Evolutionary conservation across 176 grass and related monocot genomes (phyloP), one percentile per base, ranked within the genome.

Genomic region (Eremochloa ophiuroides): DNA sequence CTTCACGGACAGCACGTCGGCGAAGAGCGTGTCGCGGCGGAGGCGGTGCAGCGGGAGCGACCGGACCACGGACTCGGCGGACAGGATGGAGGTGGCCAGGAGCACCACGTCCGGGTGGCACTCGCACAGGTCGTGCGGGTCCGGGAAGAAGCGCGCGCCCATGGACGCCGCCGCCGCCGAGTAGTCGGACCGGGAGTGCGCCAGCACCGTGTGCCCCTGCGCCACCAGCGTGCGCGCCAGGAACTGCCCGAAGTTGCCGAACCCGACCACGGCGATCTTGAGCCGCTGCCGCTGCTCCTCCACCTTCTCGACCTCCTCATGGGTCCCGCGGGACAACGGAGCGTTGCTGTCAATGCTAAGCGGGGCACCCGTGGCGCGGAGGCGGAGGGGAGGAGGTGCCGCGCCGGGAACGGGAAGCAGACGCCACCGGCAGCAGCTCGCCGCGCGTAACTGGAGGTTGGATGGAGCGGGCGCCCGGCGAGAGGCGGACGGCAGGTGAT

Each of bases 41-140:
- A 97, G 89, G 14, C 94, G 89, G 78, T 97, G 91, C 1, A 97
- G 46, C 1, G 91, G 94, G 78, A 97, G 87, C 20, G 79, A 85
- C 15, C 66, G 86, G 41, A 97, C 82, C 26, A 97, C 91, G 31
- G 66, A 72, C 66, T 92, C 80, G 0, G 91, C 67, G 3, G 94
- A 97, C 43, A 97, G 87, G 65, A 97, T 92, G 65, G 94, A 97
- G 38, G 94, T 92, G 34, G 82, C 64, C 0, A 97, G 86, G 66
- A 94, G 14, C 6, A 97, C 94, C 27, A 94, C 94, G 43, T 94
- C 94, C 0, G 94, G 94, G 66, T 94, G 94, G 55, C 77, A 89
- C 84, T 97, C 94, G 75, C 91, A 97, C 16, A 97, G 83, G 81
- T 97, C 94, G 77, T 92, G 85, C 13, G 89, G 82, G 87, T 97